phyloP scores from a whole-genome alignment of 2,329 filamentous ascomycete genomes.

The Pyricularia pennisetigena region DNA sequence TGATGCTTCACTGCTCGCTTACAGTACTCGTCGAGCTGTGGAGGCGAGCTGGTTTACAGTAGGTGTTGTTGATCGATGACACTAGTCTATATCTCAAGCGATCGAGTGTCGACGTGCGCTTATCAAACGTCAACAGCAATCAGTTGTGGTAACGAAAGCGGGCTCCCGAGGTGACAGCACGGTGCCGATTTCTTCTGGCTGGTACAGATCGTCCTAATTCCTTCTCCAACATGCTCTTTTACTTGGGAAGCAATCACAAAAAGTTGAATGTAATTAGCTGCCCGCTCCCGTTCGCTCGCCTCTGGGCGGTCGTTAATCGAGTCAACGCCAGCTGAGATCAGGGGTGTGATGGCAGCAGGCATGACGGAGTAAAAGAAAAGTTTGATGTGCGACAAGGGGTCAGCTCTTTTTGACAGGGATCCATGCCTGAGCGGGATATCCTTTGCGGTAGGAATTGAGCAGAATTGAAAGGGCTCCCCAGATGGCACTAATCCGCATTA shows the following conservation, averaged over 20 bases:
- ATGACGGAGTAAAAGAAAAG: background rate
- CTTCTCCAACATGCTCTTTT: background rate
- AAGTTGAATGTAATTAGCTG: background rate
- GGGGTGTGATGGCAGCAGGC: background rate
- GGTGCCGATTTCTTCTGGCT: background rate
- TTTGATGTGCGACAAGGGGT: slow-evolving; percentile 5
- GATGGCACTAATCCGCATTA: slow-evolving; percentile 1
- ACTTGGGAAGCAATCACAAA: background rate
- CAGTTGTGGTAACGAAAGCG: background rate
- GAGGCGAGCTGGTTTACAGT: background rate
- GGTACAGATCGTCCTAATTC: background rate
- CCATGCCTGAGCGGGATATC: background rate
- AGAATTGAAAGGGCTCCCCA: background rate
- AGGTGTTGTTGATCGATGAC: background rate
- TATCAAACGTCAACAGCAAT: background rate
- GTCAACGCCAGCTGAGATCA: background rate
- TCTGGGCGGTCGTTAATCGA: background rate
- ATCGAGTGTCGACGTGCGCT: background rate
- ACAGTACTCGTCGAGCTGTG: background rate
- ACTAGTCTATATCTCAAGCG: background rate
- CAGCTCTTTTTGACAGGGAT: background rate
- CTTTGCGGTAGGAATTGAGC: background rate
- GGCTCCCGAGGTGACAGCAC: background rate
- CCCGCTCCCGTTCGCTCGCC: background rate
- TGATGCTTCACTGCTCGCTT: background rate